Conservation (phyloP, 1,284 basidiomycete species). For the Trichosporon asahii region DNA sequence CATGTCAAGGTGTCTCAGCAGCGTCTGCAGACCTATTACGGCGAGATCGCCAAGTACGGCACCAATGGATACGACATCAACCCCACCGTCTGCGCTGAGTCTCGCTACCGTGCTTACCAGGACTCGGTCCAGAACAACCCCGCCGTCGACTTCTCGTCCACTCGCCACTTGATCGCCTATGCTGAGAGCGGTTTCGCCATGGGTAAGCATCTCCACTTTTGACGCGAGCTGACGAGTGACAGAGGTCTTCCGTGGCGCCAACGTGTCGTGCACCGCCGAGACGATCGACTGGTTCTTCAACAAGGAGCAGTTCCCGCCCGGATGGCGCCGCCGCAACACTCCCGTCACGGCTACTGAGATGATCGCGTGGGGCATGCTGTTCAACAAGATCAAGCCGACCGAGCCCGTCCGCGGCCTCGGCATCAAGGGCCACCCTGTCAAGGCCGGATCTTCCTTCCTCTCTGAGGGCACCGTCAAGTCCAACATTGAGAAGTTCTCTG, state of each 20-base stretch:
- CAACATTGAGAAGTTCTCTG: not conserved
- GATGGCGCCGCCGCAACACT: constrained; percentile 10
- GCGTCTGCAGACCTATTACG: not conserved
- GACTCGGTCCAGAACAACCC: constrained; percentile 13
- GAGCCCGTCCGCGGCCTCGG: constrained; percentile 2
- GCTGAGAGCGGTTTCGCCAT: constrained; percentile 14
- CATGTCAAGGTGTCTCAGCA: not conserved
- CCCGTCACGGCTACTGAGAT: constrained; percentile 15
- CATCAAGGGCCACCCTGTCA: not conserved
- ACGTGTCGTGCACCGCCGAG: not conserved
- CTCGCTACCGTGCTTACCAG: constrained; percentile 5
- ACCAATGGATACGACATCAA: constrained; percentile 7
- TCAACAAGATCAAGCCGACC: constrained; percentile 3
- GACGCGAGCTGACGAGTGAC: not conserved
- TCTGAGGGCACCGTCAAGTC: not conserved
- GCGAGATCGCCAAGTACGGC: constrained; percentile 10
- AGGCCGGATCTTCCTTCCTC: not conserved
- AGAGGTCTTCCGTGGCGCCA: constrained; percentile 13
- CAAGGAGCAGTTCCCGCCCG: constrained; percentile 16
- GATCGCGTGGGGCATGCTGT: constrained; percentile 16
- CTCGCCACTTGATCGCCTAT: constrained; percentile 13
- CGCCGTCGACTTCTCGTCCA: constrained; percentile 11
- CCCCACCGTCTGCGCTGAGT: not conserved
- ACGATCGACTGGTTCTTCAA: constrained; percentile 13
- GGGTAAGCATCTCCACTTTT: not conserved